Percentiles rank a stretch among this genome's conserved stretches.
Conservation (phyloP, 306 rosid genomes). For the Casuarina equisetifolia region DNA sequence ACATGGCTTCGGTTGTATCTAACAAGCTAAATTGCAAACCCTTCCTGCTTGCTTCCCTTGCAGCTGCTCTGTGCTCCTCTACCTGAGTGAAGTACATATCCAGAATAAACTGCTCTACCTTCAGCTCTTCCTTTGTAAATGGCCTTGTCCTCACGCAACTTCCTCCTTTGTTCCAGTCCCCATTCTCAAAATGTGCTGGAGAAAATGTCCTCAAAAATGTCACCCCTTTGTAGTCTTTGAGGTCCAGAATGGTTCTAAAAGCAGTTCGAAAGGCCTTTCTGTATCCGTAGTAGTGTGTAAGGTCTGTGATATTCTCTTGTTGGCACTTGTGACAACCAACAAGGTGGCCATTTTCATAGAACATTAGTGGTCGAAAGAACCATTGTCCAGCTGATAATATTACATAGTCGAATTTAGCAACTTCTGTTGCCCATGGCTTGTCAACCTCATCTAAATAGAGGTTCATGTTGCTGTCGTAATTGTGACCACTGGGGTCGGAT, state of each 20-base stretch:
- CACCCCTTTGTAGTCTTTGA: conserved; percentile 54
- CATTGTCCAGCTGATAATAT: conserved; percentile 87
- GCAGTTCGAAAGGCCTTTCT: conserved; percentile 65
- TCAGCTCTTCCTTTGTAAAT: conserved; percentile 44
- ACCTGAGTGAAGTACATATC: conserved; percentile 53
- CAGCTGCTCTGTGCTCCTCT: conserved; percentile 57
- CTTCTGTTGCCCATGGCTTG: conserved; percentile 50
- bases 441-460: conserved; percentile 69
- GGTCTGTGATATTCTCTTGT: conserved; percentile 36
- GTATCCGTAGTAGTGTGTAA: conserved; percentile 47
- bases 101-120: conserved; percentile 29
- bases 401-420: conserved; percentile 63
- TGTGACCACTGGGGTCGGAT: conserved; percentile 43
- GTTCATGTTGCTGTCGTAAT: conserved; percentile 50
- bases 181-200: conserved; percentile 85
- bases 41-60: conserved; percentile 38
- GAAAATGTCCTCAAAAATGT: conserved; percentile 86
- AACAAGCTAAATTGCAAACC: conserved; percentile 56
- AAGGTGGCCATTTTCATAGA: conserved; percentile 48
- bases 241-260: conserved; percentile 42
- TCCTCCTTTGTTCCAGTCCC: conserved; percentile 88
- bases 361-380: conserved; percentile 69
- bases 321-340: conserved; percentile 68
- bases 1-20: conserved; percentile 70
- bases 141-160: conserved; percentile 71